phyloP scores from a whole-genome alignment of 2,329 filamentous ascomycete genomes.

The Botrytis byssoidea region DNA sequence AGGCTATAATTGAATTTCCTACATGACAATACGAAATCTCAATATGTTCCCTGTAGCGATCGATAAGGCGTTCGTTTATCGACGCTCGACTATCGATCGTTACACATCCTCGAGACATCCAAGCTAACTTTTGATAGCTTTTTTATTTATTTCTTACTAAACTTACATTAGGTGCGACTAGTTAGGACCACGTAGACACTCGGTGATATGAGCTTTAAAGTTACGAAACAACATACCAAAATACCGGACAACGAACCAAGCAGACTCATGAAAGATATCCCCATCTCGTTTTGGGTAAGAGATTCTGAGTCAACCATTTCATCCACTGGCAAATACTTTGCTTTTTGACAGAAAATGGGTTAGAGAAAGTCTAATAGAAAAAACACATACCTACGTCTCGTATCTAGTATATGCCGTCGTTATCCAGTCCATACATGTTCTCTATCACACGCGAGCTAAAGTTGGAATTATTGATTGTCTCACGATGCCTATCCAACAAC shows the following conservation, averaged over 20 bases:
- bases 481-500: neutral
- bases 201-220: neutral
- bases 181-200: neutral
- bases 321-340: neutral
- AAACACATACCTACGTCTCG: neutral
- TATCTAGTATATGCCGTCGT: neutral
- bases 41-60: neutral
- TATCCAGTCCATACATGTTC: neutral
- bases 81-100: neutral
- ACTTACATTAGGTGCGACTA: neutral
- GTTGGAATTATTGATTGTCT: neutral
- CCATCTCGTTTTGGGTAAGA: neutral
- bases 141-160: neutral
- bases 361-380: neutral
- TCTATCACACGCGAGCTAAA: neutral
- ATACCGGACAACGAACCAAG: neutral
- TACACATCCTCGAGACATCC: neutral
- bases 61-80: conserved; percentile 1
- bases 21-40: neutral
- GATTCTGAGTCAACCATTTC: neutral
- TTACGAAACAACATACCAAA: neutral
- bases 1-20: neutral
- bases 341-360: neutral
- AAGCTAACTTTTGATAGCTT: neutral
- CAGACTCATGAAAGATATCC: neutral